Base-by-base conservation (phyloP, 768 basidiomycete genomes). In the Tephrocybe sp. region DNA sequence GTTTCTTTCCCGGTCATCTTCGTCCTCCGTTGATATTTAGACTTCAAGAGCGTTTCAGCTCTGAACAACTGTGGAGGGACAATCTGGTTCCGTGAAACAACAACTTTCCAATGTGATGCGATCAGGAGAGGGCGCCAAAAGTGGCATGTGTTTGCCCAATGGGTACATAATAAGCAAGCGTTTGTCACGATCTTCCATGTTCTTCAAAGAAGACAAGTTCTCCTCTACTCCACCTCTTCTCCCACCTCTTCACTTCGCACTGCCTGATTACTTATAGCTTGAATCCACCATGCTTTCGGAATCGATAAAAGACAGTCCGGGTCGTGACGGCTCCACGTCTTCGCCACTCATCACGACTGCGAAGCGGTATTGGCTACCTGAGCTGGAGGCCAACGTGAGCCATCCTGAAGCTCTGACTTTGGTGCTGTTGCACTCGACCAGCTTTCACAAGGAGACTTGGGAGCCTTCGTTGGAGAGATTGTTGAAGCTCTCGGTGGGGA, bases 391-490 rank as follows among this genome's bases (percentile, higher is more conserved):
- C 1, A 57, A 75, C 46, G 56, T 57, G 38, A 45, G 57, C 7
- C 68, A 77, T 56, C 68, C 67, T 5, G 65, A 73, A 29, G 81
- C 76, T 4, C 59, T 78, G 50, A 85, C 84, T 0, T 68, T 86
- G 27, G 66, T 86, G 25, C 58, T 84, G n/a, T 66, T 85, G 2
- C 85, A 87, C 61, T 79, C 83, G 3, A 86, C 85, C 2, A 83
- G 84, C 61, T 87, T 84, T 57, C 84, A 85, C 67, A 86, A 86
- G 61, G 85, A 88, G 65, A 82, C 78, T 2, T 87, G 82, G 83
- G 82, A 84, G 54, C 82, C 85, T 1, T 74, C 77, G 3, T 55
- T 87, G 12, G 69, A 71, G 19, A 68, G 66, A 12, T 54, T 88
- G 19, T 79, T 84, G 42, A 38, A 63, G 0, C 60, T 69, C 21